Evolutionary conservation across 2,329 filamentous ascomycete genomes (phyloP), one percentile per base, ranked within the genome.

Genomic region (Aureobasidium sp.): DNA sequence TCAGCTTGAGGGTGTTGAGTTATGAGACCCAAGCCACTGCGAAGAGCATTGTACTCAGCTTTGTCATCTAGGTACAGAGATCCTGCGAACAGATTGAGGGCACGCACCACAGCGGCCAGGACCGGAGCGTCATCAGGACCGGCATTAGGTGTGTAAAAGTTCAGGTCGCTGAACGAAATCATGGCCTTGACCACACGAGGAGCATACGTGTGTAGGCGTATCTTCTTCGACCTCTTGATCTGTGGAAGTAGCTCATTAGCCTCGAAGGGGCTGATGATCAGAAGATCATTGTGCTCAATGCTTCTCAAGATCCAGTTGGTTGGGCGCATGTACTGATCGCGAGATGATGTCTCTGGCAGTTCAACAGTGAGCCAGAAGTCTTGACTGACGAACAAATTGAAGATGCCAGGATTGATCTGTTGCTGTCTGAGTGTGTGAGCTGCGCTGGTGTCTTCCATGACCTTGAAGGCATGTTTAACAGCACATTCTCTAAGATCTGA

Each of bases 211-310:
- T 63, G 56, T n/a, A 61, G 17, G n/a, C 29, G 32, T 0, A 80
- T 77, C 4, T 65, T 48, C 0, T 64, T 61, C 0, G 72, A 78
- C 0, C 51, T 26, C 0, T 65, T 59, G 2, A 88, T 78, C 0
- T 42, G 6, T 0, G 73, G 66, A 0, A 83, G 65, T 0, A 89
- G 71, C 1, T 71, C 15, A 3, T 88, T 76, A 0, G 83, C 86
- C 66, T 90, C 87, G 32, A 72, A 82, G 0, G 84, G 82, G 65
- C 84, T 88, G 67, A 88, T 76, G 26, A 88, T 71, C 0, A 88
- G 64, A n/a, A 84, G 68, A 17, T 66, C 13, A 1, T 63, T 48
- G 13, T 67, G 7, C 34, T 65, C 10, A 64, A 70, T 15, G 41
- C 61, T 63, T 0, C 75, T 78, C 2, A 85, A 64, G 3, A 87